Conservation (phyloP, 2,329 filamentous ascomycete species). For the Xylaria sp. region DNA sequence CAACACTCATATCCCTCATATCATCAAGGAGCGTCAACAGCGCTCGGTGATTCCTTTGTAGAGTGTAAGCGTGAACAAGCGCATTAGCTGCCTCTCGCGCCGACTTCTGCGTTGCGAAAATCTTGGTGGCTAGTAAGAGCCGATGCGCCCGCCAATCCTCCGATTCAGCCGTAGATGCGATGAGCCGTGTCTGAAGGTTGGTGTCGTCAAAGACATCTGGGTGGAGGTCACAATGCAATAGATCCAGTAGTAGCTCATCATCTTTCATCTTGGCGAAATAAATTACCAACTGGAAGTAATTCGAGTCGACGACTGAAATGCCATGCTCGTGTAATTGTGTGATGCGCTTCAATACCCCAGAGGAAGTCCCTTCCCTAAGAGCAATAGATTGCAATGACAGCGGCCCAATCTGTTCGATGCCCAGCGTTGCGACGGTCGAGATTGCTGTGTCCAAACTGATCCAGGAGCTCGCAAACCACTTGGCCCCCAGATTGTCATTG, state of each 20-base stretch:
- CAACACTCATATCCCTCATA: constrained; percentile 40
- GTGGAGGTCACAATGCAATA: constrained; percentile 55
- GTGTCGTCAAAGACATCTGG: constrained; percentile 58
- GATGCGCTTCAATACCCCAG: constrained; percentile 62
- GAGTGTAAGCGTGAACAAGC: constrained; percentile 37
- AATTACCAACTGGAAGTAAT: constrained; percentile 67
- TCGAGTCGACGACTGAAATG: constrained; percentile 63
- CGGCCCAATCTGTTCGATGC: constrained; percentile 72
- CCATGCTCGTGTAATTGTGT: constrained; percentile 61
- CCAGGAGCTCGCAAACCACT: constrained; percentile 75
- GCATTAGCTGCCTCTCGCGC: constrained; percentile 38
- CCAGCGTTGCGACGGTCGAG: constrained; percentile 67
- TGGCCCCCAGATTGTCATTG: constrained; percentile 74
- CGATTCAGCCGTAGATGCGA: constrained; percentile 38
- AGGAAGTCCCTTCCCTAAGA: constrained; percentile 59
- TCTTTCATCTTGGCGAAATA: constrained; percentile 63
- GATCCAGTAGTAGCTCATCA: constrained; percentile 48
- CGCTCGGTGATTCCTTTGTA: constrained; percentile 30
- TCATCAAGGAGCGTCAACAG: constrained; percentile 42
- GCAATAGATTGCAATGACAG: constrained; percentile 78
- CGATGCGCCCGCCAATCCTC: constrained; percentile 47
- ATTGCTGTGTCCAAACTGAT: constrained; percentile 74
- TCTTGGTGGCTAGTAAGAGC: constrained; percentile 49
- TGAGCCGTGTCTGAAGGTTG: constrained; percentile 44
- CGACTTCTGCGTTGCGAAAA: constrained; percentile 37